Base-by-base conservation (phyloP, 805 yeast genomes). In the Wickerhamomyces rabaulensis region DNA sequence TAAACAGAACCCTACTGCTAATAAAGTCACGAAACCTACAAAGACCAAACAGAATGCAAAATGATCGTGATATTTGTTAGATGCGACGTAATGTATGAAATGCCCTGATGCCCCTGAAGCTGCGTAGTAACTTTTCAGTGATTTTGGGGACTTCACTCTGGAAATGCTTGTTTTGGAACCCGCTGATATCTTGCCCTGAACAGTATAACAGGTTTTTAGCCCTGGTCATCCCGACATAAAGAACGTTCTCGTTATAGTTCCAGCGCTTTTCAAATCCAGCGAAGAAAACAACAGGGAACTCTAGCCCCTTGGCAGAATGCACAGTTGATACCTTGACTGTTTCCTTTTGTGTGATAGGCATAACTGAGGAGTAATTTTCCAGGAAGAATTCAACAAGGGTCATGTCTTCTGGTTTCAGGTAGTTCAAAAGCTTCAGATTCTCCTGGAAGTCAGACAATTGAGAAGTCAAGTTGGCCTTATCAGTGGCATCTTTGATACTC, bases 301-400 rank as follows among this genome's bases (percentile, higher is more conserved):
- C 90, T 5, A 84, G 61, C 0, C 94, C 92, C 54, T 86, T 86
- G 1, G 91, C 80, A 0, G 87, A 71, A 61, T 86, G 92, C 2
- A 86, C 76, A 0, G 92, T 86, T 0, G 89, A 79, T 1, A 84
- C 53, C 43, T 78, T 79, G 7, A 84, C 65, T 16, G 70, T 59
- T 36, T 61, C 49, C 49, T 65, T 50, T 44, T 58, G 40, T 41
- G 54, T 19, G 46, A 54, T 29, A 54, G 72, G 51, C 43, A 61
- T 35, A 22, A 65, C 55, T 20, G 64, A 67, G 41, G 53, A 49
- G 46, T 65, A 62, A 12, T 63, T 60, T 17, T 62, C 65, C 9
- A 68, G 41, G 44, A 69, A 69, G 60, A 63, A 63, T 26, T 64
- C 63, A 3, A 58, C 48, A 7, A 65, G 47, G 1, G 58, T 47